phyloP scores from a whole-genome alignment of 495 filamentous ascomycete species.

The Tricharina praecox region DNA sequence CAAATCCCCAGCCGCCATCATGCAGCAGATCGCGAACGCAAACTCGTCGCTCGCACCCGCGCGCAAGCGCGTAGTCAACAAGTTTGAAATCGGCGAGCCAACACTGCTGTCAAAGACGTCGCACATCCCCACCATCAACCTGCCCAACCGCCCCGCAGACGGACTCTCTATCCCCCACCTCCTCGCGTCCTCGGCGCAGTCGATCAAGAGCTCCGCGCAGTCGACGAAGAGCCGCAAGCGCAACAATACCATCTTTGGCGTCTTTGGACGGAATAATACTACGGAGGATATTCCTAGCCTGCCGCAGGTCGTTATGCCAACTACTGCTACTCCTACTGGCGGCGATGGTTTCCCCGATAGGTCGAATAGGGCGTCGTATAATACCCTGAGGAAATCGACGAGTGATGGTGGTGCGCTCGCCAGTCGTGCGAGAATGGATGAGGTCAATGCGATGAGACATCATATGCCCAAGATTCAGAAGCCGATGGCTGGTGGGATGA shows the following conservation, averaged over 20 bases:
- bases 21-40: conserved; percentile 9
- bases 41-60: conserved; percentile 19
- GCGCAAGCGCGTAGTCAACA: conserved; percentile 21
- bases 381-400: conserved; percentile 21
- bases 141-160: not conserved
- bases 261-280: conserved; percentile 5
- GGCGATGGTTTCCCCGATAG: not conserved
- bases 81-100: conserved; percentile 22
- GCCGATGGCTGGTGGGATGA: conserved; percentile 17
- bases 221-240: conserved; percentile 2
- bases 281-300: not conserved
- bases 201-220: conserved; percentile 15
- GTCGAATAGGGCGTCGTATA: conserved; percentile 7
- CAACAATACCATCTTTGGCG: conserved; percentile 13
- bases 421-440: conserved; percentile 15
- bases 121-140: conserved; percentile 21
- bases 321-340: too few relatives aligned
- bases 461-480: conserved; percentile 15
- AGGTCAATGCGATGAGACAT: conserved; percentile 12
- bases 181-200: conserved; percentile 4
- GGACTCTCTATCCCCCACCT: not conserved
- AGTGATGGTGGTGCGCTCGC: conserved; percentile 23
- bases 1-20: not conserved
- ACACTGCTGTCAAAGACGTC: conserved; percentile 24
- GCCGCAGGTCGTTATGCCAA: not conserved